Evolutionary conservation across 495 filamentous ascomycete species (phyloP).

Genomic region (Podospora pseudopauciseta): DNA sequence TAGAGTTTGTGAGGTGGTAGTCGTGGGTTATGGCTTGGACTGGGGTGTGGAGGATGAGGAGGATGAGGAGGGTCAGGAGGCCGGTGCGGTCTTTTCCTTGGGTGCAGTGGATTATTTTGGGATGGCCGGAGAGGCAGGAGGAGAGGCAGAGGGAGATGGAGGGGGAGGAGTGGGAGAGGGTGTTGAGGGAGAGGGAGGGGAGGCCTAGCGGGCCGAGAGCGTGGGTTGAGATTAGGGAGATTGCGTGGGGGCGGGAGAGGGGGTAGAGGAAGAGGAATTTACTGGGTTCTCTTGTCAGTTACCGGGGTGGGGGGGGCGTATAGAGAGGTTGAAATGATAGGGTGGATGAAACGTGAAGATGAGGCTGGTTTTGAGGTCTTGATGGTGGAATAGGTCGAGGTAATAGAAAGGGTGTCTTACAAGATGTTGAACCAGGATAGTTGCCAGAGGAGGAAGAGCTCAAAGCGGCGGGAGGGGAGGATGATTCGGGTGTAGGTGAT

Average conservation of each 20-base stretch:
- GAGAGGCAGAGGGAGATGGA: slow-evolving; percentile 50
- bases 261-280: slow-evolving; percentile 53
- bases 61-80: slow-evolving; percentile 59
- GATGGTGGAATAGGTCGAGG: slow-evolving; percentile 29
- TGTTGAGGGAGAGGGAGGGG: slow-evolving; percentile 60
- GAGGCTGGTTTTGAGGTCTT: neutral
- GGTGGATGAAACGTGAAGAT: neutral
- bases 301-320: too few relatives aligned
- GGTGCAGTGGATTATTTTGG: slow-evolving; percentile 67
- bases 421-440: slow-evolving; percentile 51
- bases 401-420: slow-evolving; percentile 45
- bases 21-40: slow-evolving; percentile 58
- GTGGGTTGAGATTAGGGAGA: slow-evolving; percentile 60
- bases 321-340: neutral
- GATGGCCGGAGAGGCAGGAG: neutral
- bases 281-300: slow-evolving; percentile 26
- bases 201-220: slow-evolving; percentile 69
- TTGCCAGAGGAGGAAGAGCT: slow-evolving; percentile 61
- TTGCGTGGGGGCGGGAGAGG: slow-evolving; percentile 62
- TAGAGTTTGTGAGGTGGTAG: slow-evolving; percentile 58
- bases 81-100: slow-evolving; percentile 88
- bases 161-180: slow-evolving; percentile 56
- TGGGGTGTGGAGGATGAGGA: slow-evolving; percentile 58
- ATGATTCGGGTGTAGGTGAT: slow-evolving; percentile 60
- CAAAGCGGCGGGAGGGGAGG: slow-evolving; percentile 69